These are phyloP conservation scores for Suhomyces terraborum DNA, from an alignment of 1,139 yeast species.

Conservation along the genomic window DNA sequence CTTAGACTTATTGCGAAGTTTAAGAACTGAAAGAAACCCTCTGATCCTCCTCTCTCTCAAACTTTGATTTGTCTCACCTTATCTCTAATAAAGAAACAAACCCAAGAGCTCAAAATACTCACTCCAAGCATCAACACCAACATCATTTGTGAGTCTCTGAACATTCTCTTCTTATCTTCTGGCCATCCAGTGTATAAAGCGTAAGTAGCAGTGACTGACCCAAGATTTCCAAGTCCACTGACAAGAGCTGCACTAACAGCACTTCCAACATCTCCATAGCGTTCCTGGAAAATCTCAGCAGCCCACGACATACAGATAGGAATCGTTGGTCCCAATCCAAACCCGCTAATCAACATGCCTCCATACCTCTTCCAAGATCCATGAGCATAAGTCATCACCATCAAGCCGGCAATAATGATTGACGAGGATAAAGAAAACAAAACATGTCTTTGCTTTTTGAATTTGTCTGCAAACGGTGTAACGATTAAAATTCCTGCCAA, in stretches of 20 bases:
- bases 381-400: conserved; percentile 74
- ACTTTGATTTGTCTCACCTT: conserved; percentile 19
- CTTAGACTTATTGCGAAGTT: too few relatives aligned
- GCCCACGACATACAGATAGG: conserved; percentile 89
- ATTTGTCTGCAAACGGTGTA: conserved; percentile 80
- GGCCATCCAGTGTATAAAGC: conserved; percentile 91
- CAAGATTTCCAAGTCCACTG: conserved; percentile 83
- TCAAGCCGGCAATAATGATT: conserved; percentile 71
- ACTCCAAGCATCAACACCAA: conserved; percentile 74
- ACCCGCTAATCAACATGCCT: conserved; percentile 79
- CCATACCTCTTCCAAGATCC: conserved; percentile 78
- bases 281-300: conserved; percentile 69
- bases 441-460: conserved; percentile 55
- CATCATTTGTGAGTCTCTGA: conserved; percentile 78
- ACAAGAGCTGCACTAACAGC: conserved; percentile 84
- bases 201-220: conserved; percentile 82
- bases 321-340: conserved; percentile 88
- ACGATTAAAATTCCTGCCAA: conserved; percentile 72
- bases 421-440: conserved; percentile 63
- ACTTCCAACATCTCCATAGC: conserved; percentile 81
- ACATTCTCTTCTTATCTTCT: conserved; percentile 62
- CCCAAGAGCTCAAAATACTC: conserved; percentile 55
- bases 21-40: too few relatives aligned
- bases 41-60: too few relatives aligned
- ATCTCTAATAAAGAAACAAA: conserved; percentile 35